These are phyloP conservation scores for Cymbidium sinense DNA, from an alignment of 106 monocot genomes.

Conservation along the genomic window DNA sequence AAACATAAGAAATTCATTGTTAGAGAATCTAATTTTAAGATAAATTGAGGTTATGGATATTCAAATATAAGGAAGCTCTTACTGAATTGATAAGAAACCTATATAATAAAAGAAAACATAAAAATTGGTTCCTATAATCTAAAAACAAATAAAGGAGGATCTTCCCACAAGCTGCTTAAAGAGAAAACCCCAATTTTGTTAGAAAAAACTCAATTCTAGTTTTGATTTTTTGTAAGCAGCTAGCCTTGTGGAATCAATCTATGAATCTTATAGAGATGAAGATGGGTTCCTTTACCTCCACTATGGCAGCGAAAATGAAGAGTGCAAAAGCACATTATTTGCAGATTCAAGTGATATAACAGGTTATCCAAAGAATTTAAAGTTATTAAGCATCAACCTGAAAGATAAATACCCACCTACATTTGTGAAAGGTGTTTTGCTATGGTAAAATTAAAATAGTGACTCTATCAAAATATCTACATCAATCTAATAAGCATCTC, in stretches of 20 bases:
- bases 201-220: neutral
- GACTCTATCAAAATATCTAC: neutral
- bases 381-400: too few species aligned
- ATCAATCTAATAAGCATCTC: neutral
- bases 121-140: too few species aligned
- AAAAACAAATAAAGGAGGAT: too few species aligned
- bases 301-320: constrained; percentile 69
- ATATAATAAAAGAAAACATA: too few species aligned
- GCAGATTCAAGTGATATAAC: neutral
- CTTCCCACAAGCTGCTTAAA: too few species aligned
- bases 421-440: neutral
- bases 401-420: neutral
- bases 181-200: too few species aligned
- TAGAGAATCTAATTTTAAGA: too few species aligned
- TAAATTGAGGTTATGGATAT: too few species aligned
- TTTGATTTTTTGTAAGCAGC: constrained; percentile 13
- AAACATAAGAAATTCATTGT: too few species aligned
- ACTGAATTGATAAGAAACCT: too few species aligned
- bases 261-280: constrained; percentile 45
- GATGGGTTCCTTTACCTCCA: constrained; percentile 70
- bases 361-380: neutral
- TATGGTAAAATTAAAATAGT: neutral
- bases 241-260: constrained; percentile 33
- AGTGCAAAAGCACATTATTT: too few species aligned
- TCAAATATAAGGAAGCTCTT: too few species aligned